Base-by-base conservation (phyloP, 768 basidiomycete species). In the Cystobasidium ongulense region DNA sequence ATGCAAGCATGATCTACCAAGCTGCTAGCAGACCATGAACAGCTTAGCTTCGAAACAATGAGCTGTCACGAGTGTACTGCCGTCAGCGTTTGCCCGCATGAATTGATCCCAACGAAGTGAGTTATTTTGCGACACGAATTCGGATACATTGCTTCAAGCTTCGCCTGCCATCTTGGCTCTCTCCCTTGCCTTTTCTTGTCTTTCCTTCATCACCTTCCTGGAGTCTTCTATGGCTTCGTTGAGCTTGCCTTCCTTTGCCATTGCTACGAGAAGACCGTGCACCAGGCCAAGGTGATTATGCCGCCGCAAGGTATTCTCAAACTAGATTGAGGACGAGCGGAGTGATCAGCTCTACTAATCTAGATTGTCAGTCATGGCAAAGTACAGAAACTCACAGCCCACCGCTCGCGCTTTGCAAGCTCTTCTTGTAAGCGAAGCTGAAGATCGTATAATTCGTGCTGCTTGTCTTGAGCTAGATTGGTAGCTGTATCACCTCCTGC, bases 281-380 rank as follows among this genome's bases (percentile, higher is more conserved):
- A 88, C 87, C 25, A 92, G 83, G 38, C 92, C 90, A 59, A 92
- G 85, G 80, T 92, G 89, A 77, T 94, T 95, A 78, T 94, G 92
- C 77, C 88, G 84, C 46, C 92, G 87, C 43, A 92, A 84, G 75
- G 89, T 88, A 82, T 94, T 93, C 82, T 93, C 90, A 75, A 92
- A 91, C 90, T 92, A 77, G 8, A 31, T 10, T 11, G 36, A 35
- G 31, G 1, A 2, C n/a, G n/a, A n/a, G n/a, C n/a, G n/a, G n/a
- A n/a, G 4, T 4, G 23, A 29, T 74, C 17, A 27, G 43, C 62
- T 36, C 46, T 59, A 18, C 13, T 23, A 84, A 83, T 27, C 35
- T 36, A 63, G 61, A 75, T 64, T 46, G n/a, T 46, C 13, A 46
- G 43, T 46, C 29, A n/a, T n/a, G n/a, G n/a, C n/a, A n/a, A n/a